Evolutionary conservation across 1,284 basidiomycete genomes (phyloP), one percentile per base, ranked within the genome.

Genomic region (Ustilago lituana): DNA sequence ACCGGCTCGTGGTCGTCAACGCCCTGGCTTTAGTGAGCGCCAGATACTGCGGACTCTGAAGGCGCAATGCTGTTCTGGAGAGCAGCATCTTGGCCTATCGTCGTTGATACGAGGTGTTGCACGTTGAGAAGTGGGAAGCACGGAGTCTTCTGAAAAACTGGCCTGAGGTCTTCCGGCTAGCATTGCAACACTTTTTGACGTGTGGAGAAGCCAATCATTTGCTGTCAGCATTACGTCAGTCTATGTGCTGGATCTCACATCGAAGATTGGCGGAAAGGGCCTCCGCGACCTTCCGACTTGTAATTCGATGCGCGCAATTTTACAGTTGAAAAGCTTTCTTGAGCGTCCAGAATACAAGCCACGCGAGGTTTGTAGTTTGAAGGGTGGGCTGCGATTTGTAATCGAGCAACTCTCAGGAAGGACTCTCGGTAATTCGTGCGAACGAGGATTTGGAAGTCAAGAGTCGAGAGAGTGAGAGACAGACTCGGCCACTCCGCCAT

Each of bases 361-460:
- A n/a, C n/a, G n/a, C n/a, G n/a, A n/a, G n/a, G n/a, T n/a, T n/a
- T n/a, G n/a, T n/a, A n/a, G n/a, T n/a, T n/a, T n/a, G n/a, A n/a
- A n/a, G n/a, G n/a, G n/a, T n/a, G n/a, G n/a, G 24, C 36, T 37
- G 60, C 48, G 54, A 64, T 64, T 64, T 64, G 54, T 64, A 64
- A 58, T 64, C 55, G 17, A 43, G 27, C 35, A 14, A 29, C 11
- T 11, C 26, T n/a, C n/a, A 10, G 24, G n/a, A 24, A 20, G 24
- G 31, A 33, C n/a, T 29, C 47, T 19, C 44, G 49, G 12, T 37
- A 15, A 32, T 50, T 62, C 53, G 52, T 62, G 59, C 53, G 49
- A 63, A 47, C 23, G 48, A 50, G 48, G 48, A 41, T 47, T 47
- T 40, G 29, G 35, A 32, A 58, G 19, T 27, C 46, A 35, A 15